phyloP scores from a whole-genome alignment of 1,284 basidiomycete species.

The Cerrena zonata region DNA sequence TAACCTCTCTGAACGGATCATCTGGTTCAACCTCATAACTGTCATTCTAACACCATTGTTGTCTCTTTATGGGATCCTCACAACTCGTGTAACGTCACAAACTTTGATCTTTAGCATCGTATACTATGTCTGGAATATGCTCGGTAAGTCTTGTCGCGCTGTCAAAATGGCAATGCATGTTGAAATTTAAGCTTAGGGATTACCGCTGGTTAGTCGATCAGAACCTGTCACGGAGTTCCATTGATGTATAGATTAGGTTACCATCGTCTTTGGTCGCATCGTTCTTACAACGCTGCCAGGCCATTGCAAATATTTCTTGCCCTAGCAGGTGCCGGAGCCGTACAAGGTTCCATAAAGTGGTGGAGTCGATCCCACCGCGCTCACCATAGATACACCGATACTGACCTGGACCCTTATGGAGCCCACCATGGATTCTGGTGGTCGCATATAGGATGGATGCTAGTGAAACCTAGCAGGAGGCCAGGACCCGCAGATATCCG shows the following conservation, averaged over 20 bases:
- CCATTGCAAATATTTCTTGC: slow-evolving; percentile 73
- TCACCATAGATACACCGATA: slow-evolving; percentile 87
- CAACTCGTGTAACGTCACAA: slow-evolving; percentile 27
- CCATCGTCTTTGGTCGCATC: slow-evolving; percentile 86
- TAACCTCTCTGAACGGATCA: slow-evolving; percentile 4
- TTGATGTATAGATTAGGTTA: slow-evolving; percentile 52
- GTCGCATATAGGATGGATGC: slow-evolving; percentile 85
- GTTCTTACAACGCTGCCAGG: slow-evolving; percentile 75
- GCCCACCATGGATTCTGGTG: slow-evolving; percentile 70
- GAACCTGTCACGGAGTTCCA: too few species aligned
- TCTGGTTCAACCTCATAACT: slow-evolving; percentile 20
- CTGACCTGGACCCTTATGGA: slow-evolving; percentile 84
- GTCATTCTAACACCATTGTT: slow-evolving; percentile 15
- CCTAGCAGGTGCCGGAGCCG: slow-evolving; percentile 78
- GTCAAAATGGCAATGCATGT: not conserved
- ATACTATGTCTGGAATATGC: slow-evolving; percentile 57
- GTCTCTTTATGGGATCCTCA: slow-evolving; percentile 14
- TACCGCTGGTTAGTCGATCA: slow-evolving; percentile 22
- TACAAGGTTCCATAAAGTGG: slow-evolving; percentile 87
- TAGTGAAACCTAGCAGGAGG: slow-evolving; percentile 73
- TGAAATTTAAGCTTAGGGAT: slow-evolving; percentile 17
- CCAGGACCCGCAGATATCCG: slow-evolving; percentile 75
- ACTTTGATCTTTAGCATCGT: slow-evolving; percentile 43
- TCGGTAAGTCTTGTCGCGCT: slow-evolving; percentile 27
- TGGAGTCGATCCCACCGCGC: slow-evolving; percentile 85